These are phyloP conservation scores for Vaccinium darrowii DNA, from an alignment of 148 eudicot genomes.

Conservation along the genomic window DNA sequence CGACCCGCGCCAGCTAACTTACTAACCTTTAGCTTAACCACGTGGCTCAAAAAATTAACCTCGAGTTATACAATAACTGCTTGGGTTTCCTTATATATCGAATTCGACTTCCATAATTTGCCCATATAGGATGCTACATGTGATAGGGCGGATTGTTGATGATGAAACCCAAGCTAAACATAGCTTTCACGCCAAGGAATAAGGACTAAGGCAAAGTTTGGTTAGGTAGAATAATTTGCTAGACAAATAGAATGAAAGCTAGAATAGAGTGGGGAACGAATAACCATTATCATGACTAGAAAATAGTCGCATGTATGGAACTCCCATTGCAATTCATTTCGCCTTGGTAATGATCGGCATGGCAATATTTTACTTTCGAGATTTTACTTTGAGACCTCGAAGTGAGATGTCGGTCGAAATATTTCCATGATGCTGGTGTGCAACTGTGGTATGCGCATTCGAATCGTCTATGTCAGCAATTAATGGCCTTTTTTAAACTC, in stretches of 20 bases:
- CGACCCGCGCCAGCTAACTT: too few species aligned
- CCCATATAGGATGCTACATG: not conserved
- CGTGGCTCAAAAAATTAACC: too few species aligned
- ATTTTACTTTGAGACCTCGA: not conserved
- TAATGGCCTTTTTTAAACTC: too few species aligned
- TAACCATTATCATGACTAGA: not conserved
- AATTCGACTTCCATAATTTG: too few species aligned
- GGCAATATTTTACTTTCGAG: not conserved
- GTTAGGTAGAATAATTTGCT: not conserved
- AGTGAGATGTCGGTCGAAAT: not conserved
- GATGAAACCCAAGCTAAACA: not conserved
- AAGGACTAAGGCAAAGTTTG: not conserved
- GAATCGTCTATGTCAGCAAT: too few species aligned
- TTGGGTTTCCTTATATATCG: too few species aligned
- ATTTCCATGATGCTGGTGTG: not conserved
- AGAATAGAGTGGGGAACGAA: not conserved
- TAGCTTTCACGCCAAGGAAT: not conserved
- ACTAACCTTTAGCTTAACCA: too few species aligned
- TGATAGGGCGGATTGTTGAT: not conserved
- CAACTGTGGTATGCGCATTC: too few species aligned
- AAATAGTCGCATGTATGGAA: not conserved
- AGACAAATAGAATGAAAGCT: not conserved
- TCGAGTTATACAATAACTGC: too few species aligned
- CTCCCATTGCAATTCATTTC: not conserved
- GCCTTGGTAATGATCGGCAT: not conserved